A percentile compares a stretch with the other conserved stretches of the same genome.
These are phyloP conservation scores for Rutstroemia sp. DNA, from an alignment of 2,329 filamentous ascomycete genomes.

Conservation along the genomic window DNA sequence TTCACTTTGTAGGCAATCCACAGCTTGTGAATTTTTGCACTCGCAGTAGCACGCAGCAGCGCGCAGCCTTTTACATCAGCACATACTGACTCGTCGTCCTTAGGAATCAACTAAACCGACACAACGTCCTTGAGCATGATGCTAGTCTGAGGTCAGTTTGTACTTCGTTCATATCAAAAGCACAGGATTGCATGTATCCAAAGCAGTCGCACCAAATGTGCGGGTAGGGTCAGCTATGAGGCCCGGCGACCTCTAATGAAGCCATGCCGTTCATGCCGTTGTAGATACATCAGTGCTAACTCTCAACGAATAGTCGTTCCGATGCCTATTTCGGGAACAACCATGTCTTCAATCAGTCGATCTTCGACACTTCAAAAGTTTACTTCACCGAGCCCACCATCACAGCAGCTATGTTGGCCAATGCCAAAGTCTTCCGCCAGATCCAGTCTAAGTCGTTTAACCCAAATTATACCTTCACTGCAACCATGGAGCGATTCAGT, in stretches of 20 bases:
- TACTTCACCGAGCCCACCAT: neutral
- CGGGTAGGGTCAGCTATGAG: too few relatives aligned
- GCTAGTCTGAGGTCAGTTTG: neutral
- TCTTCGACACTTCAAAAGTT: constrained; percentile 28
- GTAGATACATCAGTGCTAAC: constrained; percentile 34
- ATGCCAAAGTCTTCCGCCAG: neutral
- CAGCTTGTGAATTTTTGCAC: neutral
- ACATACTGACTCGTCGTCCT: constrained; percentile 17
- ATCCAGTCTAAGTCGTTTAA: neutral
- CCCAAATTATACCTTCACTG: neutral
- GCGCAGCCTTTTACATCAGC: too few relatives aligned
- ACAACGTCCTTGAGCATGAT: neutral
- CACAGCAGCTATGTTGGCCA: neutral
- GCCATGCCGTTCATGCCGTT: constrained; percentile 29
- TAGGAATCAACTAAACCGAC: neutral
- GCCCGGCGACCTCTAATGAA: too few relatives aligned
- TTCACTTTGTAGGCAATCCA: neutral
- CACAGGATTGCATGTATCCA: too few relatives aligned
- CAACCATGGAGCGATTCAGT: neutral
- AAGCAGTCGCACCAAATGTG: too few relatives aligned
- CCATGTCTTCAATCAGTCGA: constrained; percentile 43
- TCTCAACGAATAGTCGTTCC: constrained; percentile 31
- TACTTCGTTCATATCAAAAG: constrained; percentile 14
- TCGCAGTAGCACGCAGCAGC: neutral
- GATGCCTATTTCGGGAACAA: constrained; percentile 45